phyloP scores from a whole-genome alignment of 2,329 filamentous ascomycete genomes.

The Talaromyces sp. region DNA sequence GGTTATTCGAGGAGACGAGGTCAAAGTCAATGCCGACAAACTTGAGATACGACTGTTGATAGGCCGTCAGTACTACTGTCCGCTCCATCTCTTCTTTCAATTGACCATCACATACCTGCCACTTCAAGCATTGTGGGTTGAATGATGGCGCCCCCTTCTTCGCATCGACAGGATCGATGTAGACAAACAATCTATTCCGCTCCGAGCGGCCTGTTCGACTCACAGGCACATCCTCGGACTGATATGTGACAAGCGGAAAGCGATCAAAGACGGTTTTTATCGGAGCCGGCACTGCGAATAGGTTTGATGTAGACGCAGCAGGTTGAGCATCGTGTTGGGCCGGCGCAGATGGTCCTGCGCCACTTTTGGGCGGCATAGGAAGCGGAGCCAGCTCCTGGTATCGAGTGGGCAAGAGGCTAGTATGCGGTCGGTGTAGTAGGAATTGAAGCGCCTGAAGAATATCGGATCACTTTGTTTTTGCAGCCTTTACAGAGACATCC shows the following conservation, averaged over 20 bases:
- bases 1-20: conserved; percentile 73
- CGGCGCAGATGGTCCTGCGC: conserved; percentile 18
- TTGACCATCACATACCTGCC: conserved; percentile 63
- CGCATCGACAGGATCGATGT: conserved; percentile 61
- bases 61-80: not conserved
- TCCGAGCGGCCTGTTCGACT: conserved; percentile 50
- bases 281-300: conserved; percentile 55
- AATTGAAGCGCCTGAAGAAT: not conserved
- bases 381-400: conserved; percentile 7
- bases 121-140: conserved; percentile 91
- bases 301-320: conserved; percentile 16
- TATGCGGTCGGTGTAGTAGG: not conserved
- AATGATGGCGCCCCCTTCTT: conserved; percentile 63
- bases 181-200: conserved; percentile 68
- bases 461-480: not conserved
- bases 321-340: conserved; percentile 16
- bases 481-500: not conserved
- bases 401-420: not conserved
- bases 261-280: conserved; percentile 77
- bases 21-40: conserved; percentile 65
- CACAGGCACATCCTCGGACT: conserved; percentile 53
- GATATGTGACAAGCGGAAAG: conserved; percentile 74
- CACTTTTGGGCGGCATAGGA: conserved; percentile 12
- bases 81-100: not conserved
- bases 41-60: conserved; percentile 67